phyloP scores from a whole-genome alignment of 1,139 yeast genomes.

The Lodderomyces orthopsilosis region DNA sequence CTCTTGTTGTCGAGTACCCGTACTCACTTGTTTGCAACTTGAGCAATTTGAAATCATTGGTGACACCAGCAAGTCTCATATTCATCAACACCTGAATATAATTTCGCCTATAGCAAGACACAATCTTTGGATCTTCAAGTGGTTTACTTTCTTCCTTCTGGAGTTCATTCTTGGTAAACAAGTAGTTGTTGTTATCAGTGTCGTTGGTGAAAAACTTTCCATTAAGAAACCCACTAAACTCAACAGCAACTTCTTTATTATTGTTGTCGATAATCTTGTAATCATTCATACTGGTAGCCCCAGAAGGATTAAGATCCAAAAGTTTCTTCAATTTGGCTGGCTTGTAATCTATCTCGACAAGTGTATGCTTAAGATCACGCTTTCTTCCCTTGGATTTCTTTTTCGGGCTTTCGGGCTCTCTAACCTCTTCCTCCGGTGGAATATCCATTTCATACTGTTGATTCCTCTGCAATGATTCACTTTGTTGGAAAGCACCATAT shows the following conservation, averaged over 20 bases:
- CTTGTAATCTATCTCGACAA: slow-evolving; percentile 24
- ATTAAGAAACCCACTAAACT: slow-evolving; percentile 38
- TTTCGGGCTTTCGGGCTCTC: slow-evolving; percentile 6
- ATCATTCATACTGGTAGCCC: slow-evolving; percentile 18
- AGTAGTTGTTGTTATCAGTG: slow-evolving; percentile 38
- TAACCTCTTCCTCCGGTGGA: background rate
- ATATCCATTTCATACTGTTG: background rate
- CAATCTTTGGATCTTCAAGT: slow-evolving; percentile 34
- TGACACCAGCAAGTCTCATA: slow-evolving; percentile 33
- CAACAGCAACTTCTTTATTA: slow-evolving; percentile 24
- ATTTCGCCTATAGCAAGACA: slow-evolving; percentile 48
- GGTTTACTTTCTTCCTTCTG: slow-evolving; percentile 11
- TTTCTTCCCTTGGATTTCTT: slow-evolving; percentile 16
- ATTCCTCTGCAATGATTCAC: background rate
- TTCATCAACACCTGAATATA: slow-evolving; percentile 39
- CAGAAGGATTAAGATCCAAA: slow-evolving; percentile 29
- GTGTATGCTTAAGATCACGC: slow-evolving; percentile 11
- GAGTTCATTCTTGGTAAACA: slow-evolving; percentile 22
- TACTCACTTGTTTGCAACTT: slow-evolving; percentile 35
- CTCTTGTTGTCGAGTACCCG: slow-evolving; percentile 36
- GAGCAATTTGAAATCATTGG: slow-evolving; percentile 26
- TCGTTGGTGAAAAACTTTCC: slow-evolving; percentile 46
- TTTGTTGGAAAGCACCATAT: background rate
- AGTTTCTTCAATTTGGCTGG: slow-evolving; percentile 26
- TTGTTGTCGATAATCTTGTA: slow-evolving; percentile 32